Evolutionary conservation across 305 asterid genomes (phyloP), one percentile per base, ranked within the genome.

Genomic region (Lippia alba): DNA sequence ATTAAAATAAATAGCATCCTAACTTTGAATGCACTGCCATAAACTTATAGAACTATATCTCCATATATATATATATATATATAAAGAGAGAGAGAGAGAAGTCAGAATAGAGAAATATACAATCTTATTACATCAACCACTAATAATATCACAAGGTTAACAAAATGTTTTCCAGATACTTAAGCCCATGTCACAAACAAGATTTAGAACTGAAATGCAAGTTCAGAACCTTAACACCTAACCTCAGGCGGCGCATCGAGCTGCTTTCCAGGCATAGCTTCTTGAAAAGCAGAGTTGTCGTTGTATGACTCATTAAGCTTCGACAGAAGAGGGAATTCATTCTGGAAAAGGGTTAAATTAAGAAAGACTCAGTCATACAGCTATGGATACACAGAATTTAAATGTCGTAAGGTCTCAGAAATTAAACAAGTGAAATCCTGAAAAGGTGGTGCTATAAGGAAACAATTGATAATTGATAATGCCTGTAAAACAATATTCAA

Each of bases 191-290:
- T 36, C 15, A 15, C n/a, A 53, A 61, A 40, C 15, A 61, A 17
- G 36, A 44, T 53, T 15, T 44, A 44, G 18, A 16, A 10, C 39
- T 33, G 16, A 51, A 30, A 14, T 19, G 41, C 20, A 36, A 41
- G 66, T 45, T 12, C 55, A 56, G 6, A 6, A 46, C 82, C 79
- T 88, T 79, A 84, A 64, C 64, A 61, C 75, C 81, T 81, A 12
- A 74, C 77, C 66, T 85, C 86, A 12, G 86, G 76, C 6, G 92
- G 92, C 17, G 96, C 24, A 76, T 88, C 97, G 44, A 91, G 91
- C 80, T 91, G 97, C 60, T 77, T 91, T 79, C 70, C 92, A 11
- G 96, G 96, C 88, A 83, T 70, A 36, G 93, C 94, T 67, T 77
- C 83, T 54, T 57, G 75, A 64, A 89, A 89, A 64, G 91, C 90